Conservation (phyloP, 345 rosid genomes). For the Cardiospermum halicacabum region DNA sequence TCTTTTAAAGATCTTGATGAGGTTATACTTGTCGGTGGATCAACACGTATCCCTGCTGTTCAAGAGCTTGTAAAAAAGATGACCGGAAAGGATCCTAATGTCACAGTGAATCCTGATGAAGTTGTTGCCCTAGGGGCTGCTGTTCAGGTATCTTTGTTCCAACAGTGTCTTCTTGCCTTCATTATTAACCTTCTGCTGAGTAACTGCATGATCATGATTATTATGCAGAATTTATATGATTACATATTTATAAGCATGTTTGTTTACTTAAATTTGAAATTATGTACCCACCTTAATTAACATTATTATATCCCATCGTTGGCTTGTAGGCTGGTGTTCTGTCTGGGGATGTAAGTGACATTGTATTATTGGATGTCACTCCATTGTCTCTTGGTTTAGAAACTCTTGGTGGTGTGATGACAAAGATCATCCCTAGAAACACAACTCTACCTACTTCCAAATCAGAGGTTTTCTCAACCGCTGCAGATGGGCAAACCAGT, state of each 20-base stretch:
- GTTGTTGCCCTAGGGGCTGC: slow-evolving; percentile 99
- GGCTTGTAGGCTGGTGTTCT: slow-evolving; percentile 80
- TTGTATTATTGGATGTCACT: slow-evolving; percentile 82
- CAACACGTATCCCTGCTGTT: slow-evolving; percentile 96
- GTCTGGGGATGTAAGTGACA: slow-evolving; percentile 94
- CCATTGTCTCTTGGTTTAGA: slow-evolving; percentile 90
- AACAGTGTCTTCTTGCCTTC: background rate
- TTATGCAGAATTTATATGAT: background rate
- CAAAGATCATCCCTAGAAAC: slow-evolving; percentile 91
- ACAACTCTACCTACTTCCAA: slow-evolving; percentile 94
- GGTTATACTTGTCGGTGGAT: slow-evolving; percentile 97
- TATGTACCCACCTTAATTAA: background rate
- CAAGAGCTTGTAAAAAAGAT: slow-evolving; percentile 87
- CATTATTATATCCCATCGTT: background rate
- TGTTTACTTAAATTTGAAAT: background rate
- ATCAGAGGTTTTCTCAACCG: slow-evolving; percentile 97
- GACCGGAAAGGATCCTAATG: slow-evolving; percentile 94
- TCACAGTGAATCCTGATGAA: slow-evolving; percentile 95
- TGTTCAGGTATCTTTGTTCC: slow-evolving; percentile 59
- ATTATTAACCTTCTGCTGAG: background rate
- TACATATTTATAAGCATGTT: background rate
- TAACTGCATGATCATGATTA: background rate
- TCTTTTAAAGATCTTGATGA: slow-evolving; percentile 84
- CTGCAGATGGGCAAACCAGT: slow-evolving; percentile 99
- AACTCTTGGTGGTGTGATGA: slow-evolving; percentile 98